phyloP scores from a whole-genome alignment of 1,284 basidiomycete genomes.

The Bondarzewia mesenterica region DNA sequence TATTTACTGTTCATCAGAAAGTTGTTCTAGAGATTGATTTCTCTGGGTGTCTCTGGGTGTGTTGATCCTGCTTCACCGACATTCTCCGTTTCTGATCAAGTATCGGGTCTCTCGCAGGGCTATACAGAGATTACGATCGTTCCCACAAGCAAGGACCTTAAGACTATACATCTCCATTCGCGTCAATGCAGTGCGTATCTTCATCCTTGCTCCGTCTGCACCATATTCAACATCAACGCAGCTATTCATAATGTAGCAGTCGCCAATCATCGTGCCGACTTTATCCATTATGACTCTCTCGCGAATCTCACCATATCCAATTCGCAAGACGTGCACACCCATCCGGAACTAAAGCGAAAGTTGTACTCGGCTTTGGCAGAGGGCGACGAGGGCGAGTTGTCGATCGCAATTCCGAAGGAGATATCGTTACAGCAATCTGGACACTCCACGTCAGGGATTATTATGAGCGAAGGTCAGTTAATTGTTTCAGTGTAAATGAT shows the following conservation, averaged over 20 bases:
- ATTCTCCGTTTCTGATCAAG: background rate
- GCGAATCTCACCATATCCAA: conserved; percentile 62
- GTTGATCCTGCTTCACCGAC: background rate
- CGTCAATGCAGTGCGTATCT: conserved; percentile 71
- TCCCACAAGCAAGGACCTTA: conserved; percentile 69
- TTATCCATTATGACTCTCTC: conserved; percentile 71
- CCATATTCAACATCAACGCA: conserved; percentile 23
- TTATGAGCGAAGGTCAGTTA: conserved; percentile 40
- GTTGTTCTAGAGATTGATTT: conserved; percentile 88
- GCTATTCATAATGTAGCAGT: conserved; percentile 72
- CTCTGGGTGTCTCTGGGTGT: conserved; percentile 69
- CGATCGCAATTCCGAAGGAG: conserved; percentile 81
- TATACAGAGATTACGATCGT: conserved; percentile 88
- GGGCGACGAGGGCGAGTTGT: conserved; percentile 88
- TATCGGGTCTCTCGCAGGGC: conserved; percentile 48
- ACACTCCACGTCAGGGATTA: conserved; percentile 28
- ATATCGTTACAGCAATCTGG: conserved; percentile 62
- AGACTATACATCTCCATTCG: conserved; percentile 78
- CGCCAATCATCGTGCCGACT: conserved; percentile 61
- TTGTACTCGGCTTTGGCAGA: conserved; percentile 87
- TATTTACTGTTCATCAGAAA: conserved; percentile 87
- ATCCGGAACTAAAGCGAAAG: conserved; percentile 91
- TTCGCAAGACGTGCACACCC: conserved; percentile 78
- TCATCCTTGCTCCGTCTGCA: conserved; percentile 1
- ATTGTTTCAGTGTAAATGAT: background rate